A percentile compares a stretch with the other conserved stretches of the same genome.
Evolutionary conservation across 805 yeast species (phyloP).

Genomic region (Candida koratica): DNA sequence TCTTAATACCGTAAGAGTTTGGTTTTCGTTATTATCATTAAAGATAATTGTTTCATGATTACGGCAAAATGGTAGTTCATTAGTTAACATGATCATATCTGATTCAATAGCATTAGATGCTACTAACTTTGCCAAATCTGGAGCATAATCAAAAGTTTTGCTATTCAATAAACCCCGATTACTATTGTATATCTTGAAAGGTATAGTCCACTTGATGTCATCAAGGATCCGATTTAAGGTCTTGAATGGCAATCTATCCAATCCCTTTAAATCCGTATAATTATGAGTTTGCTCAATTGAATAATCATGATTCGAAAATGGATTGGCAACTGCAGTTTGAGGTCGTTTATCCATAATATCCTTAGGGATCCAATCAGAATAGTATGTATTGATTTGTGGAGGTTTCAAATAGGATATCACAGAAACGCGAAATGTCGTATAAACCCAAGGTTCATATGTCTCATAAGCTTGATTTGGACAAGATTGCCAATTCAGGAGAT

Average conservation of each 20-base stretch:
- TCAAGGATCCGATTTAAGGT: constrained; percentile 66
- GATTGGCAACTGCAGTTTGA: constrained; percentile 9
- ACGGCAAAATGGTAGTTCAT: constrained; percentile 33
- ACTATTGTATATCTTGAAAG: constrained; percentile 15
- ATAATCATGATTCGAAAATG: constrained; percentile 14
- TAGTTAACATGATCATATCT: constrained; percentile 33
- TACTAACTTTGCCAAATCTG: constrained; percentile 15
- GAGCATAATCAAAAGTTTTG: constrained; percentile 38
- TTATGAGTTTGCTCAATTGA: constrained; percentile 7
- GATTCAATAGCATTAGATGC: constrained; percentile 8
- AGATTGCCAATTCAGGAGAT: constrained; percentile 33
- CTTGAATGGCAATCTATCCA: constrained; percentile 42
- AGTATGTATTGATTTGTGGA: no score
- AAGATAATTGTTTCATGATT: constrained; percentile 11
- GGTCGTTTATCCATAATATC: constrained; percentile 1
- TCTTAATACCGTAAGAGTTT: constrained; percentile 23
- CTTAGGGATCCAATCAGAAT: no score
- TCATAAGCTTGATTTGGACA: constrained; percentile 29
- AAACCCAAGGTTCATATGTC: no score
- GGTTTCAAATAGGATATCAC: no score
- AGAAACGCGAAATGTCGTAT: constrained; percentile 1
- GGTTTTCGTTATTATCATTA: constrained; percentile 19
- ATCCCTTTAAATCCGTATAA: constrained; percentile 12
- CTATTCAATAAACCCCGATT: constrained; percentile 22
- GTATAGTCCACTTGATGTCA: constrained; percentile 45